These are phyloP conservation scores for Lophiotrema nucula DNA, from an alignment of 495 filamentous ascomycete genomes.

Conservation along the genomic window DNA sequence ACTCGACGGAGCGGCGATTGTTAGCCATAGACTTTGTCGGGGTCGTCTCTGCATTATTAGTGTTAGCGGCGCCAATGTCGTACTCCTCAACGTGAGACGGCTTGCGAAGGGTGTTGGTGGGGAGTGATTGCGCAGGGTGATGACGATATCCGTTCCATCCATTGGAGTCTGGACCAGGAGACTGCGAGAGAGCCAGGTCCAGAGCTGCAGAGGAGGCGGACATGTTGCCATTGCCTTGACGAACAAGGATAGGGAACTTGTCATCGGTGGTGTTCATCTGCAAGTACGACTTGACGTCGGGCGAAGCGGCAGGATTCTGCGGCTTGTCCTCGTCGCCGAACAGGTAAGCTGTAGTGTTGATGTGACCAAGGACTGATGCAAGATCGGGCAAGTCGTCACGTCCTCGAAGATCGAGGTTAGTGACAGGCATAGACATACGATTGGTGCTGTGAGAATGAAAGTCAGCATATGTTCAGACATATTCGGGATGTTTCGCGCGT, in stretches of 20 bases:
- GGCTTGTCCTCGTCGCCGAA: slow-evolving; percentile 75
- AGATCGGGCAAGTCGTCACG: slow-evolving; percentile 48
- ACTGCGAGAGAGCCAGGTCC: slow-evolving; percentile 72
- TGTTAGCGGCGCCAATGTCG: slow-evolving; percentile 23
- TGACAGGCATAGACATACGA: slow-evolving; percentile 87
- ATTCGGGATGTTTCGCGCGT: too few species aligned
- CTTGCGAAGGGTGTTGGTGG: slow-evolving; percentile 53
- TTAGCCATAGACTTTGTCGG: slow-evolving; percentile 43
- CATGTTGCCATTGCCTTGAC: slow-evolving; percentile 67
- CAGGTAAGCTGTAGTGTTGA: slow-evolving; percentile 78
- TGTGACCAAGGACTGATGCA: slow-evolving; percentile 58
- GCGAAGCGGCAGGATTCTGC: slow-evolving; percentile 52
- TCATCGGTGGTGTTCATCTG: slow-evolving; percentile 74
- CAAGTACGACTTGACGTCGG: slow-evolving; percentile 66
- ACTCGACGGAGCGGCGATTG: slow-evolving; percentile 57
- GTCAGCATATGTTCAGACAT: slow-evolving; percentile 11
- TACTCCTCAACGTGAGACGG: slow-evolving; percentile 38
- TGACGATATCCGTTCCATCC: slow-evolving; percentile 65
- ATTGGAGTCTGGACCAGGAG: slow-evolving; percentile 61
- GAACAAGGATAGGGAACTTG: slow-evolving; percentile 78
- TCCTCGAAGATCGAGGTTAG: slow-evolving; percentile 58
- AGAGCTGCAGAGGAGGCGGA: slow-evolving; percentile 79
- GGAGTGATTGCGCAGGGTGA: slow-evolving; percentile 76
- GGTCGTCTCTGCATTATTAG: slow-evolving; percentile 33
- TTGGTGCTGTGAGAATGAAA: slow-evolving; percentile 59